Base-by-base conservation (phyloP, 139 green algal species). In the Trebouxia sp. region DNA sequence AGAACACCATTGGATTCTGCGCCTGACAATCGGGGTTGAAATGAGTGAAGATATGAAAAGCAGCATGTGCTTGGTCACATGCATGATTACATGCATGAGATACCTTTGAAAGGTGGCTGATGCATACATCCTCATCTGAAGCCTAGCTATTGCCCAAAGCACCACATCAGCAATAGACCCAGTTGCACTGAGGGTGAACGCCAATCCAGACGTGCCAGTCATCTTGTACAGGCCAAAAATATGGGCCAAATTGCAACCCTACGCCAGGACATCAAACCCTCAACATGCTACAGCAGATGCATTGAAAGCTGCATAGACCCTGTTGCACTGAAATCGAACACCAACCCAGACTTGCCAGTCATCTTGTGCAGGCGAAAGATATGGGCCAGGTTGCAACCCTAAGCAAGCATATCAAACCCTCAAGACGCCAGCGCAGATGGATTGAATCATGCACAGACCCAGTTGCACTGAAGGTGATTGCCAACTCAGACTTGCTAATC, bases 211-310 rank as follows among this genome's bases (percentile, higher is more conserved):
- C 12, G 17, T 28, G 8, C 26, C 28, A 12, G 43, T 58, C 32
- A 94, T 83, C 79, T 89, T 90, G 84, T 90, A 94, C 48, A 95
- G 88, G 3, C 91, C 91, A 53, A 94, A 69, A 8, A 95, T 81
- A 53, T 93, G 89, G 3, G 90, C 88, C 37, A 91, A 41, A 47
- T 80, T 93, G 84, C 91, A 95, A 28, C 74, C 48, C 37, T 89
- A 79, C 79, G 72, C 5, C 10, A 67, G 8, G 50, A 10, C 4
- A 58, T n/a, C n/a, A n/a, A n/a, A n/a, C n/a, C n/a, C n/a, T n/a
- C n/a, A n/a, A n/a, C n/a, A n/a, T n/a, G n/a, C n/a, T n/a, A n/a
- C n/a, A n/a, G n/a, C n/a, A n/a, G n/a, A n/a, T n/a, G n/a, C n/a
- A n/a, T n/a, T n/a, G n/a, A n/a, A n/a, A n/a, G n/a, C n/a, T n/a